A percentile compares a stretch with the other conserved stretches of the same genome.
Conservation (phyloP, 78 protist genomes). For the Dictyostelium capitatum region DNA sequence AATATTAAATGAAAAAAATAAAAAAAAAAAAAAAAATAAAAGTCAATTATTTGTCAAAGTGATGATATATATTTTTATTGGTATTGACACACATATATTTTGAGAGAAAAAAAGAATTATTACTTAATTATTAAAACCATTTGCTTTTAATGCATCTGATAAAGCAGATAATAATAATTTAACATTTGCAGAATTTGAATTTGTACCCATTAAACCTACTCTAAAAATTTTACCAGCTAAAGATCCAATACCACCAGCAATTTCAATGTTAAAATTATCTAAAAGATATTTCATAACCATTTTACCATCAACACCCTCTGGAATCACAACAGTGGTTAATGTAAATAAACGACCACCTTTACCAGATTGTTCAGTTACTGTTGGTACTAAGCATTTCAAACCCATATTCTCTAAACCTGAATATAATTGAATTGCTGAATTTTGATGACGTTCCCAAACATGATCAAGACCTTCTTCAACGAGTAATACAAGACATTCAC, state of each 20-base stretch:
- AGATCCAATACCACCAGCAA: constrained; percentile 86
- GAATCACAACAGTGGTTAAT: constrained; percentile 77
- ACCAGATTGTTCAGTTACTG: neutral
- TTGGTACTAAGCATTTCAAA: constrained; percentile 16
- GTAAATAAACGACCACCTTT: constrained; percentile 77
- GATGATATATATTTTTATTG: neutral
- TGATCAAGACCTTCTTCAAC: constrained; percentile 83
- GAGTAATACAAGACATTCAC: constrained; percentile 70
- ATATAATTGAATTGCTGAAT: constrained; percentile 57
- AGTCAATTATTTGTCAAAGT: too few species aligned
- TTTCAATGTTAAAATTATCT: constrained; percentile 80
- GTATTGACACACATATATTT: too few species aligned
- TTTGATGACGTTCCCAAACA: constrained; percentile 70
- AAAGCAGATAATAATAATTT: constrained; percentile 47
- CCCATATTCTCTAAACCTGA: constrained; percentile 66
- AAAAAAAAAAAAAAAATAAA: too few species aligned
- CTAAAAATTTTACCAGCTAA: constrained; percentile 83
- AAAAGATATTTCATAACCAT: constrained; percentile 50
- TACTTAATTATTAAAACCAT: constrained; percentile 8
- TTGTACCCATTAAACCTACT: constrained; percentile 87
- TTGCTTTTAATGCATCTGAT: constrained; percentile 52
- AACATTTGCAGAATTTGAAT: constrained; percentile 57
- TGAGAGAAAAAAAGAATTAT: too few species aligned
- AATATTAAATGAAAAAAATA: too few species aligned
- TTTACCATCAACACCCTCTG: constrained; percentile 83